Conservation (phyloP, 2,329 filamentous ascomycete species). For the Aspergillus jensenii region DNA sequence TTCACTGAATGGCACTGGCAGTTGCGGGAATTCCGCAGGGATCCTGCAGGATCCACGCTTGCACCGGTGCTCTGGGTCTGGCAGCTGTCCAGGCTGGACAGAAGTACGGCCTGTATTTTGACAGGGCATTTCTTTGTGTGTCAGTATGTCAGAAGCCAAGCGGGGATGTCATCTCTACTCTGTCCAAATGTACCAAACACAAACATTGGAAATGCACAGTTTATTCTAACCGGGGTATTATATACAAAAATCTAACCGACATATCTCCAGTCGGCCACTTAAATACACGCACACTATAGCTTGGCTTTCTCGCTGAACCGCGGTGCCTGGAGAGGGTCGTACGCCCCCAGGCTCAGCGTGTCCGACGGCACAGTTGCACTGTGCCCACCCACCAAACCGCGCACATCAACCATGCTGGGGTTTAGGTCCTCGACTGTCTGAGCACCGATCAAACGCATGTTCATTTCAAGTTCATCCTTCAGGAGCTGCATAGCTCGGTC, state of each 20-base stretch:
- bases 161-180: no score
- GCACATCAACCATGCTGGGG: slow-evolving; percentile 74
- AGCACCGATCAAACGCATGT: slow-evolving; percentile 90
- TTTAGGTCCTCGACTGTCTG: slow-evolving; percentile 73
- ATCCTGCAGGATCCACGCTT: not conserved
- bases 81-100: not conserved
- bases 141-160: no score
- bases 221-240: slow-evolving; percentile 7
- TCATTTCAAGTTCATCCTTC: slow-evolving; percentile 98
- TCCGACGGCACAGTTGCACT: slow-evolving; percentile 60
- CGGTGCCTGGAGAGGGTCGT: slow-evolving; percentile 55
- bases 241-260: slow-evolving; percentile 1
- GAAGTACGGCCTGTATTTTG: not conserved
- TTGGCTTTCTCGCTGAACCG: slow-evolving; percentile 50
- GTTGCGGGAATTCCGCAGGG: not conserved
- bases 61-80: not conserved
- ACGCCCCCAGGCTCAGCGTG: slow-evolving; percentile 57
- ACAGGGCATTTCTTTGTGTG: not conserved
- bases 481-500: slow-evolving; percentile 89
- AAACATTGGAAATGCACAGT: not conserved
- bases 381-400: slow-evolving; percentile 63
- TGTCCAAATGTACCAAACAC: no score
- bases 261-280: not conserved
- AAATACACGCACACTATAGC: slow-evolving; percentile 26
- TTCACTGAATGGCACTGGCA: no score